Base-by-base conservation (phyloP, 805 yeast genomes). In the Saccharomyces jurei region DNA sequence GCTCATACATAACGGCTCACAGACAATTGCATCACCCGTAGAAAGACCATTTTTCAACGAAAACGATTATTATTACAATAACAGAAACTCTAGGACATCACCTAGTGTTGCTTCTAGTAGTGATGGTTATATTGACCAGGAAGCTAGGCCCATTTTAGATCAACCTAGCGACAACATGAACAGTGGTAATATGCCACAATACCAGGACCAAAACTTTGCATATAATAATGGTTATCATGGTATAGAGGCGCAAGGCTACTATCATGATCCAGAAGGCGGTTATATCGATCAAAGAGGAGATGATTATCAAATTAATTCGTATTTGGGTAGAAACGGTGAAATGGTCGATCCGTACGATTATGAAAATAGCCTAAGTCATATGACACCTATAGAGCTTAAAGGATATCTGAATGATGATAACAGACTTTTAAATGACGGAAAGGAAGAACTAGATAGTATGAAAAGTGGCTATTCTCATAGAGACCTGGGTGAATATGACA, bases 221-320 rank as follows among this genome's bases (percentile, higher is more conserved):
- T 46, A 36, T 30, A 25, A 51, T 31, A 54, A 55, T 48, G 56
- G 48, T 50, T 30, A 31, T 6, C 25, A 49, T 27, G 28, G 49
- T 6, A 4, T 11, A 41, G 29, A 28, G 13, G 25, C 31, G 14
- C 25, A 49, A 14, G 17, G 14, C 27, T 52, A 54, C 22, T 53
- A 53, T 25, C 52, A 50, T 26, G 71, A 67, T 54, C 59, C 60
- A 1, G 72, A 68, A 53, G 58, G 52, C 14, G 58, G 56, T 22
- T 66, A 63, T 52, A 60, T 68, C 9, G 72, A 69, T 52, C 70
- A 65, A 46, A 61, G 58, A 46, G 73, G 74, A 41, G 72, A 70
- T 52, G 72, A 70, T 47, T 70, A 70, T 50, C 68, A 65, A 52
- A 66, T 70, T 44, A 66, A 66, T 50, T 65, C 74, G 8, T 70